Evolutionary conservation across 352 stramenopile species (phyloP).

Genomic region (Phytophthora nicotianae): DNA sequence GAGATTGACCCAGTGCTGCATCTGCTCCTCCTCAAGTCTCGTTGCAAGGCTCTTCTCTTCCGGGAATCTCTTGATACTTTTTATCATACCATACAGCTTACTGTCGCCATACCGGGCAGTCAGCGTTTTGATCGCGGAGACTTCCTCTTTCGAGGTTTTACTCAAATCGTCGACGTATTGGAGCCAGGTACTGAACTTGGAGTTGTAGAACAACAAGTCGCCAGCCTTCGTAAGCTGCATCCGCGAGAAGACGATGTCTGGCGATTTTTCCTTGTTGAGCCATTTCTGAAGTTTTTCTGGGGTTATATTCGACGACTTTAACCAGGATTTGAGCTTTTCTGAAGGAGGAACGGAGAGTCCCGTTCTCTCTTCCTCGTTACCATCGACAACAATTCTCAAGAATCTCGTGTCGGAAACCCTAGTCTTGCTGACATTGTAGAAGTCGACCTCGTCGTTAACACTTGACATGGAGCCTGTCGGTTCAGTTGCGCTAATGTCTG

Average conservation of each 20-base stretch:
- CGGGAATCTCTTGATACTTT: neutral
- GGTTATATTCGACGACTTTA: neutral
- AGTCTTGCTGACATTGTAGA: too few species aligned
- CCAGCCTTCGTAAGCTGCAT: neutral
- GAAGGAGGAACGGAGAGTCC: too few species aligned
- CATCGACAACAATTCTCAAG: too few species aligned
- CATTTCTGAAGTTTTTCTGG: neutral
- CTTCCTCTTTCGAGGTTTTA: neutral
- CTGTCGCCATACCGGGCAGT: too few species aligned
- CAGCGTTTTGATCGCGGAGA: too few species aligned
- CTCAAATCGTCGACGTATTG: neutral
- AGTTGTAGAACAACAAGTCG: neutral
- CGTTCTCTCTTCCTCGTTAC: too few species aligned
- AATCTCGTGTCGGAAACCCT: too few species aligned
- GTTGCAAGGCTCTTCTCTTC: neutral
- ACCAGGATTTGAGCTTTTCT: neutral
- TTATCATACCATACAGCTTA: neutral
- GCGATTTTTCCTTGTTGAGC: neutral
- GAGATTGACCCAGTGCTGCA: neutral
- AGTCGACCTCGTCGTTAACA: too few species aligned
- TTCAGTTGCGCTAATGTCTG: too few species aligned
- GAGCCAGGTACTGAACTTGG: neutral
- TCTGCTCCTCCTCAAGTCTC: neutral
- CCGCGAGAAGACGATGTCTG: neutral
- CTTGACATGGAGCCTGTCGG: too few species aligned